phyloP scores from a whole-genome alignment of 1,139 yeast genomes.

The Geotrichum phurueaensis region DNA sequence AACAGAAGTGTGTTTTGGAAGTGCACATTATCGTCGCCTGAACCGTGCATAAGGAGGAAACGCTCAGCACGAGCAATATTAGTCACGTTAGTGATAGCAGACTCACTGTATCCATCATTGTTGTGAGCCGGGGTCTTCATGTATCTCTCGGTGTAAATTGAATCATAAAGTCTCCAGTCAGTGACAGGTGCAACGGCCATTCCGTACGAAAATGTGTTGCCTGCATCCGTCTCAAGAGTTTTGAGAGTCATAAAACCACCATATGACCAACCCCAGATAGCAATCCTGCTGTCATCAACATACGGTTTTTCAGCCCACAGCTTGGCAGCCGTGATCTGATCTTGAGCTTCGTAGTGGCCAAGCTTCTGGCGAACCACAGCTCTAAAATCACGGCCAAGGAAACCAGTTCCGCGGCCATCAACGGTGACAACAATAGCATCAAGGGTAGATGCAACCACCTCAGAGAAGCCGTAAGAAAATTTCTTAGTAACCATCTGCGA shows the following conservation, averaged over 20 bases:
- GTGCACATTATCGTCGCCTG: slow-evolving; percentile 97
- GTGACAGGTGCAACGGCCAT: slow-evolving; percentile 91
- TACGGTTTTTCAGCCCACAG: slow-evolving; percentile 50
- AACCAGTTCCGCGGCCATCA: slow-evolving; percentile 95
- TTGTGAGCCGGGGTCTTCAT: slow-evolving; percentile 66
- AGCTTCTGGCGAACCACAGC: slow-evolving; percentile 61
- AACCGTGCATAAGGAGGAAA: slow-evolving; percentile 85
- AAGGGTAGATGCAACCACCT: slow-evolving; percentile 58
- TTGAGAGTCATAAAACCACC: slow-evolving; percentile 79
- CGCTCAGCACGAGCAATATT: slow-evolving; percentile 52
- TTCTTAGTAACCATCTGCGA: slow-evolving; percentile 61
- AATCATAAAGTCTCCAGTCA: slow-evolving; percentile 73
- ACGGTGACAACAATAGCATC: slow-evolving; percentile 73
- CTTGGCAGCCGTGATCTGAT: slow-evolving; percentile 61
- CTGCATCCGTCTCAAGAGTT: slow-evolving; percentile 65
- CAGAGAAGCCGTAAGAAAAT: slow-evolving; percentile 59
- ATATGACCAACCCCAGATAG: slow-evolving; percentile 95
- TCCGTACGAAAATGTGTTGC: slow-evolving; percentile 64
- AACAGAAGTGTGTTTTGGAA: slow-evolving; percentile 76
- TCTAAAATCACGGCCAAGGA: slow-evolving; percentile 72
- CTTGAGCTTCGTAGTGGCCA: slow-evolving; percentile 87
- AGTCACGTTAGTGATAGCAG: slow-evolving; percentile 43
- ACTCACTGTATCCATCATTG: slow-evolving; percentile 45
- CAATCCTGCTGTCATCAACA: slow-evolving; percentile 59
- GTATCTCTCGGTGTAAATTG: slow-evolving; percentile 84